phyloP scores from a whole-genome alignment of 352 stramenopile genomes.

The Globisporangium camurandrum region DNA sequence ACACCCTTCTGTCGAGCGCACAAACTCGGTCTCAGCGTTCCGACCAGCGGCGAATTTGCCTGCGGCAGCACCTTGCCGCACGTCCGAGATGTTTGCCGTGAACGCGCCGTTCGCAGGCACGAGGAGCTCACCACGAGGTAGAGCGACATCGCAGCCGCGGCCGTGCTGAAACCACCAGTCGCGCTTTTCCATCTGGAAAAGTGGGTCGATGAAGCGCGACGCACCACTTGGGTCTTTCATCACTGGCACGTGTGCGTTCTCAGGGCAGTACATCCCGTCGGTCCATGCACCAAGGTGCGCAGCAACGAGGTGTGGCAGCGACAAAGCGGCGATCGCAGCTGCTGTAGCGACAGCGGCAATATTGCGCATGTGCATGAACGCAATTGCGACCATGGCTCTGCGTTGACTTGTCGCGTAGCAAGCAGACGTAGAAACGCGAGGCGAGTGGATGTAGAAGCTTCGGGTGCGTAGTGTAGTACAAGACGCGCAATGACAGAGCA shows the following conservation, averaged over 20 bases:
- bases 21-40: not conserved
- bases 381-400: not conserved
- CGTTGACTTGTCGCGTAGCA: not conserved
- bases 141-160: not conserved
- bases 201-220: not conserved
- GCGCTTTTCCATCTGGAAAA: not conserved
- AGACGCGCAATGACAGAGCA: not conserved
- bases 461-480: not conserved
- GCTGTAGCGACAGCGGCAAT: not conserved
- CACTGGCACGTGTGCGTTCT: not conserved
- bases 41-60: not conserved
- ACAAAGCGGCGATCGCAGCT: no score
- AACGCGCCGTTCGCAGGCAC: conserved; percentile 1
- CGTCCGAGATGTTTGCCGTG: conserved; percentile 1
- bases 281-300: not conserved
- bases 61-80: not conserved
- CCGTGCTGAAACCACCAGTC: conserved; percentile 3
- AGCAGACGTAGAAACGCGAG: not conserved
- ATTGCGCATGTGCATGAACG: not conserved
- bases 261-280: not conserved
- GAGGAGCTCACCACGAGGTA: not conserved
- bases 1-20: not conserved
- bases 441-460: not conserved
- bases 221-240: not conserved
- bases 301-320: not conserved